Evolutionary conservation across 2,329 filamentous ascomycete species (phyloP).

Genomic region (Pezicula neosporulosa): DNA sequence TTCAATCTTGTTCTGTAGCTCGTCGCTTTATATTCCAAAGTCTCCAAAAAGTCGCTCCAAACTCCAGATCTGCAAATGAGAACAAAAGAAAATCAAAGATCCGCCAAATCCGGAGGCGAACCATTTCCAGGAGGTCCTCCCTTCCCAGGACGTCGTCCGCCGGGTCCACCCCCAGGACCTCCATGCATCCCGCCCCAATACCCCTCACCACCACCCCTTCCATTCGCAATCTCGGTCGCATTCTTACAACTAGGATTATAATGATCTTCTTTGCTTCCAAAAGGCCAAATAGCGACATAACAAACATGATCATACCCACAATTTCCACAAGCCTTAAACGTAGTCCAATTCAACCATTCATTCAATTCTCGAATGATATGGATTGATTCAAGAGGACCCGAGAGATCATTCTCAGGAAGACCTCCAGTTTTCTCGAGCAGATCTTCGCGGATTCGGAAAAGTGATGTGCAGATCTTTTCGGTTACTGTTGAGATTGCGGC

Average conservation of each 20-base stretch:
- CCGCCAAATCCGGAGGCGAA: neutral
- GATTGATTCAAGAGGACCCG: neutral
- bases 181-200: neutral
- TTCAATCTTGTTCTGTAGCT: no score
- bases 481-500: slow-evolving; percentile 30
- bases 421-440: neutral
- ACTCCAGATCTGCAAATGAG: no score
- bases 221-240: neutral
- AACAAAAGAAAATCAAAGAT: no score
- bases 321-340: slow-evolving; percentile 51
- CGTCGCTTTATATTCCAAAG: no score
- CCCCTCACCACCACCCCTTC: neutral
- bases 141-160: neutral
- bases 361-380: slow-evolving; percentile 17
- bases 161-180: neutral
- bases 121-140: neutral
- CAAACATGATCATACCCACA: slow-evolving; percentile 54
- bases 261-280: slow-evolving; percentile 51
- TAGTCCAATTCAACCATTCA: slow-evolving; percentile 42
- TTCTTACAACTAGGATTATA: slow-evolving; percentile 40
- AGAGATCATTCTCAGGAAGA: neutral
- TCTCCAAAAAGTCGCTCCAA: no score
- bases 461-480: slow-evolving; percentile 31
- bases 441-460: slow-evolving; percentile 7
- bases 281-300: slow-evolving; percentile 61